Evolutionary conservation across 805 yeast species (phyloP), one percentile per base, ranked within the genome.

Genomic region (Saturnispora zaruensis): DNA sequence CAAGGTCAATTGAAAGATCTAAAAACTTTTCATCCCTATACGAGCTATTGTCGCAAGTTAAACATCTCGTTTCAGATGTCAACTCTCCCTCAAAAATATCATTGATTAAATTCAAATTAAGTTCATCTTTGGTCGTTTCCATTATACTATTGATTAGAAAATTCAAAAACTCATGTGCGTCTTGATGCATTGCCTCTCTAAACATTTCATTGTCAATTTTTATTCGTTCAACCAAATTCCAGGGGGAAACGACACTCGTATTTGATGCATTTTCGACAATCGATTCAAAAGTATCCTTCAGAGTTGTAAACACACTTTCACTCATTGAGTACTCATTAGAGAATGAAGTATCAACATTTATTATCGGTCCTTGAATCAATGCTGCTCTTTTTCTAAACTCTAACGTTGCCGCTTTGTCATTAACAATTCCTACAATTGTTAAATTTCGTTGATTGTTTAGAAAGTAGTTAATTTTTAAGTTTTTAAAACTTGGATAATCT

Each of bases 91-190:
- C 90, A 62, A 91, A 93, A 24, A 89, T 69, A 28, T 79, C 77
- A 44, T 79, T 83, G 26, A 46, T 28, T 7, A 20, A 9, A 25
- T 16, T 36, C 9, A 20, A 23, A 3, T 47, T 47, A 14, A 23
- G 23, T 11, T 18, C 18, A 5, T 21, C 49, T 32, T 28, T 37
- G 18, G 40, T 36, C 20, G 48, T 45, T 26, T 45, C 49, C 16
- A 49, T 46, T 16, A 45, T 23, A 5, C 40, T 20, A 65, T 93
- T 93, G 48, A 93, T 71, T 57, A 90, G 64, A 61, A 86, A 90
- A 64, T 90, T 91, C 62, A 90, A 75, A 66, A 93, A 93, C 67
- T 93, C 99, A 66, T 93, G 99, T 5, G 98, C 97, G 71, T 93
- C 99, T 63, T 93, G 99, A 64, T 93, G 99, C 96, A 89, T 90